Evolutionary conservation across 495 filamentous ascomycete species (phyloP), one percentile per base, ranked within the genome.

Genomic region (Platismatia glauca): DNA sequence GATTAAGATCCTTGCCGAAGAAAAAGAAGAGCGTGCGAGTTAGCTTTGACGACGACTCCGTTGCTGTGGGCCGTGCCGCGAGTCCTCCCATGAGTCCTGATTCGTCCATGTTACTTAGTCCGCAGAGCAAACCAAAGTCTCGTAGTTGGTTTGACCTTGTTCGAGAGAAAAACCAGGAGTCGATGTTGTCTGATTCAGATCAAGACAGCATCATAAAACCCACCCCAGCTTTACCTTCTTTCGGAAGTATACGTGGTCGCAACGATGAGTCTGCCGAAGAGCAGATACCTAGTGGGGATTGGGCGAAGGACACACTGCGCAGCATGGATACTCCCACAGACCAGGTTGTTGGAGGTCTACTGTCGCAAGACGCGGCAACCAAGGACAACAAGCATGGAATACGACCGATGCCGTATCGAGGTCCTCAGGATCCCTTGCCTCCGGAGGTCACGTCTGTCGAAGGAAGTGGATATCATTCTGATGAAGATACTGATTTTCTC

Each of bases 41-140:
- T 65, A 96, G 90, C 73, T 96, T 96, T 67, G 89, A 94, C 65
- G 90, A 95, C 29, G 81, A 83, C 41, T 77, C 84, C 1, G 78
- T 84, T 46, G 73, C 85, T 58, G 82, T 86, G 13, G 86, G 81
- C 27, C 77, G 84, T 37, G 82, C 84, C 9, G 82, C 81, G 22
- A 80, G 75, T 33, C 73, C 82, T 34, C 71, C 77, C 13, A 78
- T 76, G 7, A 79, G 78, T 24, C 75, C 74, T 7, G 83, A 83
- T 3, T 78, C 82, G 11, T 73, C 76, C 18, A 50, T 71, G 37
- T 65, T 77, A 0, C 71, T 77, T 31, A 86, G 81, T 62, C 80
- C 83, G 24, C 70, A 72, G 18, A 70, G 61, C 70, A 84, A 74
- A 69, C 67, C 63, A 6, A 59, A 61, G 27, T 52, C 44, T 31